Evolutionary conservation across 345 rosid genomes (phyloP).

Genomic region (Syzygium oleosum): DNA sequence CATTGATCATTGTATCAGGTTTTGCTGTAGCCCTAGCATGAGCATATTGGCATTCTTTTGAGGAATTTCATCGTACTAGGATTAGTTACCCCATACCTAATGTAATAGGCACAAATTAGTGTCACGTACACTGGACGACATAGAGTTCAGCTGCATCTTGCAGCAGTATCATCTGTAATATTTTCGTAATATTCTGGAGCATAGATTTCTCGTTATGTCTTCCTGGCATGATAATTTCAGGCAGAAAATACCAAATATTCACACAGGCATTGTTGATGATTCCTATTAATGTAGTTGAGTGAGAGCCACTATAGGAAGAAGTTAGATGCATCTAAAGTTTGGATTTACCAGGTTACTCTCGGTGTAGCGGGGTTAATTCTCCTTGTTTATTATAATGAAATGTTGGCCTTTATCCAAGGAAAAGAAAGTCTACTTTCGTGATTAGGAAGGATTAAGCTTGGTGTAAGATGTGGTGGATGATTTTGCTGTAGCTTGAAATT

Average conservation of each 20-base stretch:
- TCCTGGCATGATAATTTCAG: neutral
- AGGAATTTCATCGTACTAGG: neutral
- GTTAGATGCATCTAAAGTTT: neutral
- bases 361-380: neutral
- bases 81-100: neutral
- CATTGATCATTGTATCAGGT: neutral
- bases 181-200: neutral
- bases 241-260: neutral
- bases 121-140: neutral
- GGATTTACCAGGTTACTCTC: neutral
- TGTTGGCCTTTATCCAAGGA: neutral
- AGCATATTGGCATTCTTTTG: neutral
- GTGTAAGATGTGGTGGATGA: neutral
- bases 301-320: neutral
- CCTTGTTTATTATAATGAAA: neutral
- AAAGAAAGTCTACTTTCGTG: neutral
- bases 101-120: neutral
- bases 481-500: neutral
- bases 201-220: neutral
- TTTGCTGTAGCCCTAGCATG: neutral
- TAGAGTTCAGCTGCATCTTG: neutral
- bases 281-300: neutral
- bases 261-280: neutral
- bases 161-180: neutral
- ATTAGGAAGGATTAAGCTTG: neutral